Conservation (phyloP, 257 asterid genomes). For the Scutellaria minor region DNA sequence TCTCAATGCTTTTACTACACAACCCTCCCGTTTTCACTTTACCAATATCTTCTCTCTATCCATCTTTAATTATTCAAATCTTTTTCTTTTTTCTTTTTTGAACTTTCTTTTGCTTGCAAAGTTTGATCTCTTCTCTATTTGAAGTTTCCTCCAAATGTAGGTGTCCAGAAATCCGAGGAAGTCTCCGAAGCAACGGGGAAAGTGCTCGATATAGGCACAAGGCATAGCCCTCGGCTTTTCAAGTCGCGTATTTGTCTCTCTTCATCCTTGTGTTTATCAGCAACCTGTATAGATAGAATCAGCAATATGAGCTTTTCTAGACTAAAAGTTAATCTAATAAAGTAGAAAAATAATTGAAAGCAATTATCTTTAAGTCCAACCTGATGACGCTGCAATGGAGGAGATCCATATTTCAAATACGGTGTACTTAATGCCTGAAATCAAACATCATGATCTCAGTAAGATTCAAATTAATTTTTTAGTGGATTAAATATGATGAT, state of each 20-base stretch:
- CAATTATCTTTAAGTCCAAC: conserved; percentile 38
- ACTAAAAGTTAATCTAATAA: background rate
- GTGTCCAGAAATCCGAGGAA: conserved; percentile 84
- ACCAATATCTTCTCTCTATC: conserved; percentile 26
- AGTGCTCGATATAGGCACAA: conserved; percentile 87
- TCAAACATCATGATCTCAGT: background rate
- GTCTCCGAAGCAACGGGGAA: conserved; percentile 75
- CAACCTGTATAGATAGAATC: conserved; percentile 38
- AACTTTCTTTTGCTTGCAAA: background rate
- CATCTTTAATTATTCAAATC: conserved; percentile 25
- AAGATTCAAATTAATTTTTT: background rate
- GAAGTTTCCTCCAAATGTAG: conserved; percentile 71
- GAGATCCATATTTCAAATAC: conserved; percentile 65
- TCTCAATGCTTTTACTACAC: conserved; percentile 23
- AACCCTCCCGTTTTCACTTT: background rate
- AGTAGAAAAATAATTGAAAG: conserved; percentile 15
- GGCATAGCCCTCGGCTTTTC: conserved; percentile 79
- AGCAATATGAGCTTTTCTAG: background rate
- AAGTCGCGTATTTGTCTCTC: conserved; percentile 57
- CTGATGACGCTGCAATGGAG: conserved; percentile 55
- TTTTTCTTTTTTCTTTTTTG: background rate
- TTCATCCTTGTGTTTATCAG: conserved; percentile 41
- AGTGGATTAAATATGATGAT: background rate
- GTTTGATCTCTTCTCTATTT: conserved; percentile 39
- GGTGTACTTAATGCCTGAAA: conserved; percentile 76